Evolutionary conservation across 257 asterid species (phyloP).

Genomic region (Solanum piurae): DNA sequence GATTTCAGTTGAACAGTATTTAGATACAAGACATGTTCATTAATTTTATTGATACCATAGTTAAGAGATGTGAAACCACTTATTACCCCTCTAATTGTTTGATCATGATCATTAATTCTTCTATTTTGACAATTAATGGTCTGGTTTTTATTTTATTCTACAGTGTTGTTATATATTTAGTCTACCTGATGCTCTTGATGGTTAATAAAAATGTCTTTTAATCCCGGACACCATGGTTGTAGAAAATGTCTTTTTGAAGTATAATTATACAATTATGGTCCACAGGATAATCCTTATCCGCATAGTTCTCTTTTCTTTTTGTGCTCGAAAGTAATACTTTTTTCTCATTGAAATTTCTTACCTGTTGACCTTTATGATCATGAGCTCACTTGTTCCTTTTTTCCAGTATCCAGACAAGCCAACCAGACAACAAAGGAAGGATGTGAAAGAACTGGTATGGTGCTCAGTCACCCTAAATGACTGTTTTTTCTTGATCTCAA

Average conservation of each 20-base stretch:
- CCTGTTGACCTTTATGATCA: background rate
- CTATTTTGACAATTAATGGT: background rate
- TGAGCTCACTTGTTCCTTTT: conserved; percentile 5
- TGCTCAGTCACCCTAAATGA: background rate
- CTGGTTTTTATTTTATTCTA: background rate
- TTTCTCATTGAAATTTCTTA: background rate
- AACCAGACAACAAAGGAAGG: conserved; percentile 90
- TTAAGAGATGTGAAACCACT: background rate
- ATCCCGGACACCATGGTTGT: background rate
- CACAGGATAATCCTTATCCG: background rate
- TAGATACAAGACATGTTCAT: background rate
- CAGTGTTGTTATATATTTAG: background rate
- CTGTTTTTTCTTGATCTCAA: background rate
- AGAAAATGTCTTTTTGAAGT: background rate
- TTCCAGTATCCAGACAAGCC: conserved; percentile 96
- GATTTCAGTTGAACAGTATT: background rate
- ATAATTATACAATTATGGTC: background rate
- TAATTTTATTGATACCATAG: background rate
- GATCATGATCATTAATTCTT: background rate
- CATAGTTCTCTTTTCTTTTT: background rate
- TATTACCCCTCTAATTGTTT: background rate
- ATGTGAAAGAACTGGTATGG: conserved; percentile 90
- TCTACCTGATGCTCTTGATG: background rate
- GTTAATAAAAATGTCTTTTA: background rate
- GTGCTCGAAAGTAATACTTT: background rate